These are phyloP conservation scores for Austroboletus rostrupii DNA, from an alignment of 1,284 basidiomycete genomes.

Conservation along the genomic window DNA sequence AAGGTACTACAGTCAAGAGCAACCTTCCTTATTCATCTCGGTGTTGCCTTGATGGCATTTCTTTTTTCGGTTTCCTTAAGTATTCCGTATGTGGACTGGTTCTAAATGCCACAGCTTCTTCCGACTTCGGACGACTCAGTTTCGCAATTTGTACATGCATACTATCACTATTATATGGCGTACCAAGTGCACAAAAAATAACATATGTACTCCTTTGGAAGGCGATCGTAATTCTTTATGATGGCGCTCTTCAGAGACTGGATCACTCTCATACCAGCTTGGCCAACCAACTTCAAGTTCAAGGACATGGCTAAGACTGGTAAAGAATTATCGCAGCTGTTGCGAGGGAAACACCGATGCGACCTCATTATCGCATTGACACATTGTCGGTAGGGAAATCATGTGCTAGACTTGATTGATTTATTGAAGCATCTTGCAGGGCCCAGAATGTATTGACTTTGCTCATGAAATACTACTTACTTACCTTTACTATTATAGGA, in stretches of 20 bases:
- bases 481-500: slow-evolving; percentile 43
- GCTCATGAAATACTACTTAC: slow-evolving; percentile 27
- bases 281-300: slow-evolving; percentile 62
- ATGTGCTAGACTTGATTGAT: too few species aligned
- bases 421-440: slow-evolving; percentile 11
- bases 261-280: slow-evolving; percentile 68
- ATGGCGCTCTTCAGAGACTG: slow-evolving; percentile 43
- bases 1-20: too few species aligned
- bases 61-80: too few species aligned
- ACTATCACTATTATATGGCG: too few species aligned
- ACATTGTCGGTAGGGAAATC: slow-evolving; percentile 47
- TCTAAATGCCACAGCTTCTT: too few species aligned
- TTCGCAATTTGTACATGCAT: too few species aligned
- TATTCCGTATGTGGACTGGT: too few species aligned
- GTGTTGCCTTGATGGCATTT: too few species aligned
- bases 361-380: slow-evolving; percentile 70
- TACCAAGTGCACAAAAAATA: too few species aligned
- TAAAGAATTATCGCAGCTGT: slow-evolving; percentile 48
- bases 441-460: slow-evolving; percentile 45
- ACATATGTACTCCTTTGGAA: slow-evolving; percentile 17
- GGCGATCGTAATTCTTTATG: not conserved
- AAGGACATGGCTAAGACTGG: slow-evolving; percentile 53
- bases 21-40: too few species aligned
- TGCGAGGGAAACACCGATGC: slow-evolving; percentile 57
- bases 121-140: too few species aligned